Percentiles rank a stretch among this genome's conserved stretches.
Evolutionary conservation across 2,329 filamentous ascomycete genomes (phyloP).

Genomic region (Zymoseptoria brevis): DNA sequence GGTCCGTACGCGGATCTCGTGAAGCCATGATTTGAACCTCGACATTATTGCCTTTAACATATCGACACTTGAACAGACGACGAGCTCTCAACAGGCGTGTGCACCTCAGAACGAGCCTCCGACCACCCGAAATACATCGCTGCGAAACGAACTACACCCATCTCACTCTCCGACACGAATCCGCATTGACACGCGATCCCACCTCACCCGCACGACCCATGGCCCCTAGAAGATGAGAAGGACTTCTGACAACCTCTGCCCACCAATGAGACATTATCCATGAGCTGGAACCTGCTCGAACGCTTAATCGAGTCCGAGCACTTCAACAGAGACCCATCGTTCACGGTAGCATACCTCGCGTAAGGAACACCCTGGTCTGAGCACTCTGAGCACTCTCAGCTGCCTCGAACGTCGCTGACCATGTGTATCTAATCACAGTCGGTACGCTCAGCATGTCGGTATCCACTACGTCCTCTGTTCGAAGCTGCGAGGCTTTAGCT

Average conservation of each 20-base stretch:
- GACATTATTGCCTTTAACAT: background rate
- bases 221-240: slow-evolving; percentile 7
- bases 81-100: background rate
- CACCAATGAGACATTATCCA: slow-evolving; percentile 26
- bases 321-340: slow-evolving; percentile 84
- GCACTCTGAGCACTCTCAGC: background rate
- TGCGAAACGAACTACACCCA: background rate
- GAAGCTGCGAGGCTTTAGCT: slow-evolving; percentile 80
- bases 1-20: background rate
- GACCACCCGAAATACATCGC: background rate
- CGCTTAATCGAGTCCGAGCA: slow-evolving; percentile 89
- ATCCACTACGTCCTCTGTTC: slow-evolving; percentile 85
- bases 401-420: slow-evolving; percentile 8
- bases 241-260: background rate
- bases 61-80: background rate
- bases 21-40: background rate
- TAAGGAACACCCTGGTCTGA: slow-evolving; percentile 41
- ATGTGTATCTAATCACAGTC: slow-evolving; percentile 45
- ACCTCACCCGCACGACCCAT: slow-evolving; percentile 5
- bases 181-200: slow-evolving; percentile 1
- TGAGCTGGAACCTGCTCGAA: slow-evolving; percentile 75
- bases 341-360: slow-evolving; percentile 83
- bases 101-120: background rate
- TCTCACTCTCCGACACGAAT: background rate
- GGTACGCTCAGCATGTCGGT: slow-evolving; percentile 81